Evolutionary conservation across 176 grass and related monocot species (phyloP), one percentile per base, ranked within the genome.

Genomic region (Pontederia crassipes): DNA sequence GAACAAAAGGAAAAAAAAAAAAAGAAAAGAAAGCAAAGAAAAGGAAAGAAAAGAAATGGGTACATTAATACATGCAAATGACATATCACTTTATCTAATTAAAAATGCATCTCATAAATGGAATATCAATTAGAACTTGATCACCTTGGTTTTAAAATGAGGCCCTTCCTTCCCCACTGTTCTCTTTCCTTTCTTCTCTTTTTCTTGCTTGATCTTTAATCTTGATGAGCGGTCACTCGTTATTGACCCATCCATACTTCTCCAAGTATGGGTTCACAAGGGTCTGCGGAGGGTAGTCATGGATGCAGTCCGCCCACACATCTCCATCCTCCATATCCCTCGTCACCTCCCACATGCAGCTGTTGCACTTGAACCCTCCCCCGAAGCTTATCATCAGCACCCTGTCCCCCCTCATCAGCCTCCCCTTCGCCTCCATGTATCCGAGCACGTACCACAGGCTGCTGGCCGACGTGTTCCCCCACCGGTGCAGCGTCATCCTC

Each of bases 381-480:
- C 90, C 90, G 69, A 95, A 95, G 18, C 70, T 89, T 1, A 89
- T 68, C 90, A 95, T 95, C 40, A 95, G 79, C 79, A 95, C 62
- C 65, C 71, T 66, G 69, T 95, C 82, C 4, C 79, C 75, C 9
- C 45, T 60, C 67, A 61, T 86, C 0, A 95, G 71, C 52, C 90
- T n/a, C 12, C 66, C 58, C 72, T 95, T 95, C 0, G 79, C 82
- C 62, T 95, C 90, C 90, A 95, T 95, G 90, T 95, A 95, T 9
- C 76, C 66, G 0, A 95, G 69, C 54, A 89, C 90, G 75, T 95
- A 95, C 90, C 85, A 95, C 17, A 89, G 65, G 85, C 90, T 89
- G 74, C 90, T 95, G 4, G 85, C 85, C 14, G 90, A 95, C 7
- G 90, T 95, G 85, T 95, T 95, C 1, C 90, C 90, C 90, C 90